phyloP scores from a whole-genome alignment of 2,329 filamentous ascomycete genomes.

The Escovopsis sp. region DNA sequence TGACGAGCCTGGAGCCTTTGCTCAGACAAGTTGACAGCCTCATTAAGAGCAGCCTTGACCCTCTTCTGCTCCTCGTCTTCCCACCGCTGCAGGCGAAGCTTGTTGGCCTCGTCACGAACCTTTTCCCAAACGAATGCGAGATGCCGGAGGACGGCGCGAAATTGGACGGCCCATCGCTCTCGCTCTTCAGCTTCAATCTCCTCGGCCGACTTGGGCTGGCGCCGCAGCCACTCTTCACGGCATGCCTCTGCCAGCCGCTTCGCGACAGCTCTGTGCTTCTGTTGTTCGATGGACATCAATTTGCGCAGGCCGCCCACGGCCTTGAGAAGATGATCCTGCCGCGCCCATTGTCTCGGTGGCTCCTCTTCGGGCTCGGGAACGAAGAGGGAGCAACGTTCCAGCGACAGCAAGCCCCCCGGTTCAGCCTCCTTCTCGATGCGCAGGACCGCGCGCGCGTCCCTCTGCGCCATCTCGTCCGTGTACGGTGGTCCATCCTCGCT shows the following conservation, averaged over 20 bases:
- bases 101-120: constrained; percentile 45
- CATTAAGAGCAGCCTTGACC: constrained; percentile 53
- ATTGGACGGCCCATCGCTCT: constrained; percentile 49
- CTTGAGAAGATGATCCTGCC: constrained; percentile 68
- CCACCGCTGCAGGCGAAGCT: constrained; percentile 43
- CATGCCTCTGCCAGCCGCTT: constrained; percentile 69
- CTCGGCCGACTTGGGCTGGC: constrained; percentile 61
- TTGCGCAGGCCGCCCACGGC: constrained; percentile 70
- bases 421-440: constrained; percentile 58
- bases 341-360: constrained; percentile 67
- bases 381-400: constrained; percentile 54
- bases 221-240: constrained; percentile 56
- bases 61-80: constrained; percentile 48
- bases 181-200: constrained; percentile 68
- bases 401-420: constrained; percentile 59
- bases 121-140: constrained; percentile 48
- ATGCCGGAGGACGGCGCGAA: constrained; percentile 52
- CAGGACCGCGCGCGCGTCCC: constrained; percentile 55
- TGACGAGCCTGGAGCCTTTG: constrained; percentile 50
- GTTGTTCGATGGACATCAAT: constrained; percentile 65
- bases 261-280: constrained; percentile 58
- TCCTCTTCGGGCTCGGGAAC: constrained; percentile 58
- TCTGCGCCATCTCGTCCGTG: constrained; percentile 44
- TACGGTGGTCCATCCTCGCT: constrained; percentile 40
- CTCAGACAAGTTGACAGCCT: constrained; percentile 57